Conservation (phyloP, 805 yeast genomes). For the Teunomyces atbi region DNA sequence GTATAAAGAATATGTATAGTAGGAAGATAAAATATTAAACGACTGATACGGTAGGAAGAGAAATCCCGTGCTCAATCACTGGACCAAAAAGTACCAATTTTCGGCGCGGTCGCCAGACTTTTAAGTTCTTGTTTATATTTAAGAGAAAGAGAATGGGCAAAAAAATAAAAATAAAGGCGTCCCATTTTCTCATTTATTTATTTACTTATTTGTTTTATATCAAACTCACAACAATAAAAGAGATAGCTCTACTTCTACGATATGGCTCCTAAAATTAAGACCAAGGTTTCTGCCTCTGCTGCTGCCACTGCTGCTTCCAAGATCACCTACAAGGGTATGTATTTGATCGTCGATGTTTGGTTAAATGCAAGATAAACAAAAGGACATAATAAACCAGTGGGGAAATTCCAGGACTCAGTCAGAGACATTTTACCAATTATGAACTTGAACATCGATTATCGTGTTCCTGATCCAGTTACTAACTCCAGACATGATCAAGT, state of each 20-base stretch:
- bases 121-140: neutral
- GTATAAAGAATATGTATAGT: neutral
- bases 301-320: conserved; percentile 26
- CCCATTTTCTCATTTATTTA: conserved; percentile 3
- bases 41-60: neutral
- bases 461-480: conserved; percentile 8
- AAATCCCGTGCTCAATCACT: neutral
- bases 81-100: neutral
- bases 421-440: too few species aligned
- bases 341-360: neutral
- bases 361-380: neutral
- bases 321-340: conserved; percentile 49
- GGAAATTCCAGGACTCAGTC: too few species aligned
- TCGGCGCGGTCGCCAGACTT: neutral
- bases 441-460: neutral
- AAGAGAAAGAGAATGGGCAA: neutral
- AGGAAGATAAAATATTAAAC: neutral
- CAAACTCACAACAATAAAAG: neutral
- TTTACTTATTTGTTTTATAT: conserved; percentile 5
- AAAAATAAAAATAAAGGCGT: neutral
- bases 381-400: neutral
- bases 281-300: conserved; percentile 13
- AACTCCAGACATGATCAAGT: conserved; percentile 55
- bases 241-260: neutral
- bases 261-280: conserved; percentile 39